phyloP scores from a whole-genome alignment of 441 rosid species.

The Pelargonium fulgidum region DNA sequence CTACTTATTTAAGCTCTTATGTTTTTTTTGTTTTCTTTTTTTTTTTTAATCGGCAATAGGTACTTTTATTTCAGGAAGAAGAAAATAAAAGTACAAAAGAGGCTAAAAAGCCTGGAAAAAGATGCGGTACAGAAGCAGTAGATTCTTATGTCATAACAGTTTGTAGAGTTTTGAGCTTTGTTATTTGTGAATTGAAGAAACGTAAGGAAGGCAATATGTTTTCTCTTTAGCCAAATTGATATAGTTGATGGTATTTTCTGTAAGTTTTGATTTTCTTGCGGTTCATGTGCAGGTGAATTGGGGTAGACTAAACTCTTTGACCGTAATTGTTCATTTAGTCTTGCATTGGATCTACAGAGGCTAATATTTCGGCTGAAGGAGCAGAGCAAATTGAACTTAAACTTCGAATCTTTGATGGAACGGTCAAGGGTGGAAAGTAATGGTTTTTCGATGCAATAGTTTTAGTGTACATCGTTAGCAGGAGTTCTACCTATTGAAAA shows the following conservation, averaged over 20 bases:
- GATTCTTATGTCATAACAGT: no score
- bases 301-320: conserved; percentile 2
- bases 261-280: conserved; percentile 6
- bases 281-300: conserved; percentile 23
- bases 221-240: neutral
- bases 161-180: neutral
- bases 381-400: conserved; percentile 32
- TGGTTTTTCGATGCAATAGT: no score
- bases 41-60: no score
- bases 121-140: no score
- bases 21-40: no score
- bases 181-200: neutral
- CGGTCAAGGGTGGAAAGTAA: conserved; percentile 25
- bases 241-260: neutral
- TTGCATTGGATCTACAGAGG: conserved; percentile 16
- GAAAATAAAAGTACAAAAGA: no score
- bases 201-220: neutral
- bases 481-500: no score
- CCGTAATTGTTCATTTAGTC: conserved; percentile 14
- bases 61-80: no score
- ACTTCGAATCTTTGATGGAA: conserved; percentile 41
- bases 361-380: conserved; percentile 24
- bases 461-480: no score
- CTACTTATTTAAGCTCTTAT: no score
- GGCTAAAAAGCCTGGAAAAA: no score